phyloP scores from a whole-genome alignment of 352 stramenopile species.

The Pythium folliculosum region DNA sequence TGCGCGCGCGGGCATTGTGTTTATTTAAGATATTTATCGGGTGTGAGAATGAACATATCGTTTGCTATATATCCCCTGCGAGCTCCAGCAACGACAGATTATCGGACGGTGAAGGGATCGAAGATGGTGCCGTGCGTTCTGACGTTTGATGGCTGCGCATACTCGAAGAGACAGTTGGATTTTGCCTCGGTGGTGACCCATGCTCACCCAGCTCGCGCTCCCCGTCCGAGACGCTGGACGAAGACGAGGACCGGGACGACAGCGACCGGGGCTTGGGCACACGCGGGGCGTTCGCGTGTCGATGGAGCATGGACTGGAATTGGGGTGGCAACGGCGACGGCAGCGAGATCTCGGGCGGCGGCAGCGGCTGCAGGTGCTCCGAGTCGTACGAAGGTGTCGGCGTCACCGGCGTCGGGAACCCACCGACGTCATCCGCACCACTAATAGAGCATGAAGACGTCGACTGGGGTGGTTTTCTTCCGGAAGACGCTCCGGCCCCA shows the following conservation, averaged over 20 bases:
- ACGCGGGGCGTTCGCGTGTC: neutral
- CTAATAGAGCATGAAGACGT: neutral
- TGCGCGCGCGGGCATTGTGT: neutral
- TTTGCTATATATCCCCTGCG: constrained; percentile 26
- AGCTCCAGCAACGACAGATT: constrained; percentile 63
- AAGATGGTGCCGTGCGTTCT: constrained; percentile 13
- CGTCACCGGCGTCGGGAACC: neutral
- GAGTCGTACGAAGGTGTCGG: constrained; percentile 17
- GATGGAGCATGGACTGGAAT: constrained; percentile 33
- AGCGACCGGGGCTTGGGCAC: constrained; percentile 10
- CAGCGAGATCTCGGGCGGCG: constrained; percentile 40
- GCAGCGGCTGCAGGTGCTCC: constrained; percentile 49
- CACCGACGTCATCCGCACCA: neutral
- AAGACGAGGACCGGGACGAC: constrained; percentile 31
- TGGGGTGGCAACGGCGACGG: constrained; percentile 42
- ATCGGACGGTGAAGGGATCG: constrained; percentile 21
- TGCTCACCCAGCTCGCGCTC: neutral
- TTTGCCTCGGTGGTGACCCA: neutral
- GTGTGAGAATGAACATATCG: neutral
- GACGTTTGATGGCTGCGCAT: neutral
- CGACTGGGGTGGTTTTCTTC: neutral
- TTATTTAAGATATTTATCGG: constrained; percentile 33
- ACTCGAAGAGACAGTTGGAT: no score
- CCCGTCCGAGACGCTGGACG: constrained; percentile 11
- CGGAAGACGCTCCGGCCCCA: neutral